Evolutionary conservation across 768 basidiomycete species (phyloP).

Genomic region (Russula earlei): DNA sequence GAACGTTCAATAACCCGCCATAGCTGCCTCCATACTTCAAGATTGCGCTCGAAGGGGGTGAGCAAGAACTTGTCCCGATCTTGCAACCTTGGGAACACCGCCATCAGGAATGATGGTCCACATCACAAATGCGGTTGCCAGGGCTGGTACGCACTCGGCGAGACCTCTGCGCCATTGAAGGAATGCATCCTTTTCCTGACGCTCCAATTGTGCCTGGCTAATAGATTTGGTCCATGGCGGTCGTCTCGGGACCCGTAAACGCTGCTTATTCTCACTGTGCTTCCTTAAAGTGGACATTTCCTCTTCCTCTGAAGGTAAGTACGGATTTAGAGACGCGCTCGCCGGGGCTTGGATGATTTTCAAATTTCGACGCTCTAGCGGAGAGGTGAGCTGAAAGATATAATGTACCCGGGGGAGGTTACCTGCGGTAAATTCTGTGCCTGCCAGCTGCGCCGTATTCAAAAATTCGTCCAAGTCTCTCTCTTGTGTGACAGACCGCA

Average conservation of each 20-base stretch:
- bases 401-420: background rate
- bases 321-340: conserved; percentile 62
- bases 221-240: conserved; percentile 83
- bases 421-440: conserved; percentile 95
- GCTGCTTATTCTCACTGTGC: conserved; percentile 62
- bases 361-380: conserved; percentile 64
- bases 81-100: conserved; percentile 51
- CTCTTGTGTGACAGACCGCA: conserved; percentile 94
- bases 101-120: background rate
- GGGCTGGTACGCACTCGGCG: conserved; percentile 58
- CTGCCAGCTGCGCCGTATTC: conserved; percentile 89
- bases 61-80: conserved; percentile 82
- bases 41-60: conserved; percentile 93
- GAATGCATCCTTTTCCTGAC: conserved; percentile 84
- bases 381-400: conserved; percentile 7
- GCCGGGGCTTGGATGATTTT: conserved; percentile 62
- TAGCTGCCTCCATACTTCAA: conserved; percentile 97
- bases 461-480: conserved; percentile 92
- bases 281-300: conserved; percentile 65
- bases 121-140: background rate
- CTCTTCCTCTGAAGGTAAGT: conserved; percentile 74
- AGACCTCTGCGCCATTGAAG: conserved; percentile 88
- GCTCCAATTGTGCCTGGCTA: conserved; percentile 69
- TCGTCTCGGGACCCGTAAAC: conserved; percentile 80
- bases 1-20: conserved; percentile 97